Conservation (phyloP, 1,284 basidiomycete species). For the Boletus sp. region DNA sequence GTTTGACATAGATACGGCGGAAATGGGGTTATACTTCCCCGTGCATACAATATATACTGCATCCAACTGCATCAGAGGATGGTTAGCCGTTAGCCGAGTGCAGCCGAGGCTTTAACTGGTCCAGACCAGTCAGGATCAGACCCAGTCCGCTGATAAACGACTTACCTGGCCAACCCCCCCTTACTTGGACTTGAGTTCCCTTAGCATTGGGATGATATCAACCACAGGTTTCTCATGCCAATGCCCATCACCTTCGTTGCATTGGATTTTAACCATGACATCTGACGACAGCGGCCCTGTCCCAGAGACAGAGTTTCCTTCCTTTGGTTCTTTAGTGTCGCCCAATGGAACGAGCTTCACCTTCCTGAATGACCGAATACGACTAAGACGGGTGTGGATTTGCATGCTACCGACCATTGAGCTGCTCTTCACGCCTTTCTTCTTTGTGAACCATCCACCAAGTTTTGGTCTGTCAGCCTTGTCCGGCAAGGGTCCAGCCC, state of each 20-base stretch:
- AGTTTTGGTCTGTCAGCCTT: not conserved
- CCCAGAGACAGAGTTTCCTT: not conserved
- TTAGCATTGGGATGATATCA: slow-evolving; percentile 30
- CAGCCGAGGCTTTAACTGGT: too few species aligned
- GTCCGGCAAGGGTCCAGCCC: slow-evolving; percentile 18
- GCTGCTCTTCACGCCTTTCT: not conserved
- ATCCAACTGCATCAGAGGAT: too few species aligned
- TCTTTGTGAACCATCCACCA: not conserved
- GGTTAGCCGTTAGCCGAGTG: too few species aligned
- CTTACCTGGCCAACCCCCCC: too few species aligned
- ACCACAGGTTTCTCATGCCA: slow-evolving; percentile 26
- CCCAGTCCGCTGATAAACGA: too few species aligned
- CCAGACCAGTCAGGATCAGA: too few species aligned
- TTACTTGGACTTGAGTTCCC: slow-evolving; percentile 23
- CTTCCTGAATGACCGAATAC: not conserved
- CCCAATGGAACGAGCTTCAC: not conserved
- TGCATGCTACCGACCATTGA: not conserved
- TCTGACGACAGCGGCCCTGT: not conserved
- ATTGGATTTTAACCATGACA: slow-evolving; percentile 17
- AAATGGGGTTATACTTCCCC: not conserved
- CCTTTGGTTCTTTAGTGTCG: not conserved
- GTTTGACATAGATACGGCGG: not conserved
- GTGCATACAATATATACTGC: not conserved
- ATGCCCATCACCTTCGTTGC: slow-evolving; percentile 7
- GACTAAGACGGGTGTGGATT: not conserved